Conservation (phyloP, 2,329 filamentous ascomycete species). For the Aspergillus sp. region DNA sequence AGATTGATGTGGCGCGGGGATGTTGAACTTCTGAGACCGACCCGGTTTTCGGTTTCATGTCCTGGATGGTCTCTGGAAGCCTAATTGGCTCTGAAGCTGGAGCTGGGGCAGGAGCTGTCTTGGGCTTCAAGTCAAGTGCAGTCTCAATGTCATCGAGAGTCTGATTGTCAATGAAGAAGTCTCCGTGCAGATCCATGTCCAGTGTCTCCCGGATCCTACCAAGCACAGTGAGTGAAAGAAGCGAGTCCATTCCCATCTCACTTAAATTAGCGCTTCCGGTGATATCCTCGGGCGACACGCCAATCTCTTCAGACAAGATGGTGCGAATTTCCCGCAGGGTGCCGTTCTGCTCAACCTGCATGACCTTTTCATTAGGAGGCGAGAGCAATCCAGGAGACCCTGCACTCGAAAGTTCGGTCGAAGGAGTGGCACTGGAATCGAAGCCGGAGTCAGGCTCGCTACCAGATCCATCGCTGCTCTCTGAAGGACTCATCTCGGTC, state of each 20-base stretch:
- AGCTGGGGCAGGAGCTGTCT: slow-evolving; percentile 13
- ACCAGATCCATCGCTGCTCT: slow-evolving; percentile 24
- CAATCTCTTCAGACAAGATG: slow-evolving; percentile 41
- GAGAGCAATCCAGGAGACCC: slow-evolving; percentile 28
- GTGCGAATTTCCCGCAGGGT: slow-evolving; percentile 36
- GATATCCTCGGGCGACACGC: slow-evolving; percentile 37
- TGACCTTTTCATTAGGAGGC: slow-evolving; percentile 22
- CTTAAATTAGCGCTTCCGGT: slow-evolving; percentile 35
- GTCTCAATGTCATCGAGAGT: slow-evolving; percentile 36
- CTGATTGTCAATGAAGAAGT: slow-evolving; percentile 42
- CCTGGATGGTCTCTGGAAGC: slow-evolving; percentile 17
- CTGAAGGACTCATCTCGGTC: slow-evolving; percentile 25
- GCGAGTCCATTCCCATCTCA: slow-evolving; percentile 43
- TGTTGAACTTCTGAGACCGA: slow-evolving; percentile 15
- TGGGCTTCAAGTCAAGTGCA: slow-evolving; percentile 35
- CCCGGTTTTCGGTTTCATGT: slow-evolving; percentile 14
- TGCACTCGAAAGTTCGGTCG: slow-evolving; percentile 29
- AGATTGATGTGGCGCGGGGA: slow-evolving; percentile 38
- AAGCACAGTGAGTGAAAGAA: slow-evolving; percentile 42
- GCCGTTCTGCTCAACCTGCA: slow-evolving; percentile 20
- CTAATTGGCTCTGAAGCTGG: slow-evolving; percentile 13
- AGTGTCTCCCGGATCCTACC: slow-evolving; percentile 41
- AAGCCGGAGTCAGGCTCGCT: slow-evolving; percentile 22
- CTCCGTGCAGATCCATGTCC: slow-evolving; percentile 37
- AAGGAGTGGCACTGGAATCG: slow-evolving; percentile 9